phyloP scores from a whole-genome alignment of 371 early-diverging fungal genomes.

The Apophysomyces trapeziformis region DNA sequence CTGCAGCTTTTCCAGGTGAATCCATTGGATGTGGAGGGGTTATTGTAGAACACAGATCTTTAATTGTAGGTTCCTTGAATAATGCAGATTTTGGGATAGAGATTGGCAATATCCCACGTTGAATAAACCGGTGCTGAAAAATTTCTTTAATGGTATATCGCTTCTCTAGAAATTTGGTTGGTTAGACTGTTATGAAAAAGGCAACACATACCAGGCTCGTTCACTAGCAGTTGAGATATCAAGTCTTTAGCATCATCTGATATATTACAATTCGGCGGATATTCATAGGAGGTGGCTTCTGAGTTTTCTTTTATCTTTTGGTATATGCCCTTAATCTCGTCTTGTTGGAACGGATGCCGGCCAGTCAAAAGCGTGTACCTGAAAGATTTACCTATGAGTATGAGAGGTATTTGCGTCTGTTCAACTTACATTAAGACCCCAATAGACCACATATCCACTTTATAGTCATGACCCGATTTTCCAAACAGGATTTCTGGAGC shows the following conservation, averaged over 20 bases:
- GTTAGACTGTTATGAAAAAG: not conserved
- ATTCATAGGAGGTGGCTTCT: slow-evolving; percentile 73
- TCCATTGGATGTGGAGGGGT: slow-evolving; percentile 7
- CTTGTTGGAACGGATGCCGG: slow-evolving; percentile 95
- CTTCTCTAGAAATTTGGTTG: slow-evolving; percentile 27
- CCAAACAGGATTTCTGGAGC: slow-evolving; percentile 97
- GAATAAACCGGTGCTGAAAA: slow-evolving; percentile 51
- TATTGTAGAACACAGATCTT: slow-evolving; percentile 17
- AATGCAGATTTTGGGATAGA: slow-evolving; percentile 38
- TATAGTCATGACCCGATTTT: slow-evolving; percentile 91
- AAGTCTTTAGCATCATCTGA: slow-evolving; percentile 79
- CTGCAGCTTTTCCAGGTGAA: slow-evolving; percentile 25
- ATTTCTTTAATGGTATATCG: slow-evolving; percentile 49
- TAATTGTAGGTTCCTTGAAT: slow-evolving; percentile 27
- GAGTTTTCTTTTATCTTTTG: slow-evolving; percentile 66
- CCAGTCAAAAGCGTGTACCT: slow-evolving; percentile 94
- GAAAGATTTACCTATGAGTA: not conserved
- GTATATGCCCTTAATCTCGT: slow-evolving; percentile 39
- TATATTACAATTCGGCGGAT: slow-evolving; percentile 72
- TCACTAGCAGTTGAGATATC: slow-evolving; percentile 79
- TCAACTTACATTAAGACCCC: slow-evolving; percentile 90
- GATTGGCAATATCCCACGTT: slow-evolving; percentile 41
- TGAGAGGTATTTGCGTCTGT: slow-evolving; percentile 6
- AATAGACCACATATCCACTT: slow-evolving; percentile 98
- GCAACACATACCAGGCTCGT: slow-evolving; percentile 65